Percentiles rank a stretch among this genome's conserved stretches.
These are phyloP conservation scores for Magnusiomyces suaveolens DNA, from an alignment of 1,139 yeast genomes.

Conservation along the genomic window DNA sequence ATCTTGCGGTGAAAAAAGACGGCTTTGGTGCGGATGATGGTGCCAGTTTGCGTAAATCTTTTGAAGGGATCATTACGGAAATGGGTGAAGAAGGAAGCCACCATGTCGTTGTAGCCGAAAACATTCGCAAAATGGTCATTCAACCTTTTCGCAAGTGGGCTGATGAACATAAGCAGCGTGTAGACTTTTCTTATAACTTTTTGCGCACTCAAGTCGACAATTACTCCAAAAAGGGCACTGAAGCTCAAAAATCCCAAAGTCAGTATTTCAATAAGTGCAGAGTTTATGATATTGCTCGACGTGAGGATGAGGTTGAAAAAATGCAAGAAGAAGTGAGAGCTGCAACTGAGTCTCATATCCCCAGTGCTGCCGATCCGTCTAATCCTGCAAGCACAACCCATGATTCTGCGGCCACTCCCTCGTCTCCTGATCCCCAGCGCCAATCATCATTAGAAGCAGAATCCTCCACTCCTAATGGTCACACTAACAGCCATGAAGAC, in stretches of 20 bases:
- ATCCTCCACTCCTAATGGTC: too few species aligned
- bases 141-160: conserved; percentile 74
- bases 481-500: too few species aligned
- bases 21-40: conserved; percentile 41
- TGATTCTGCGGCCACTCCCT: too few species aligned
- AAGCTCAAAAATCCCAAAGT: conserved; percentile 53
- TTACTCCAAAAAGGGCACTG: conserved; percentile 40
- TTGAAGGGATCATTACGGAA: conserved; percentile 48
- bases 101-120: conserved; percentile 57
- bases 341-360: background rate
- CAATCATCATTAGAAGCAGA: too few species aligned
- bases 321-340: background rate
- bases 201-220: conserved; percentile 43
- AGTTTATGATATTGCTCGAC: conserved; percentile 46
- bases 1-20: conserved; percentile 33
- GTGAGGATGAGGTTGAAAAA: conserved; percentile 6
- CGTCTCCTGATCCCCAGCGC: too few species aligned
- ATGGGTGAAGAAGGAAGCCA: conserved; percentile 58
- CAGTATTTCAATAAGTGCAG: conserved; percentile 73
- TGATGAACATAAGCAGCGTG: conserved; percentile 58
- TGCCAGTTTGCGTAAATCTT: conserved; percentile 50
- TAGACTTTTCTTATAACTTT: conserved; percentile 51
- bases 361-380: background rate
- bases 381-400: too few species aligned
- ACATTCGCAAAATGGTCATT: conserved; percentile 52